A percentile compares a stretch with the other conserved stretches of the same genome.
phyloP scores from a whole-genome alignment of 2,329 filamentous ascomycete genomes.

The Aureobasidium zeae region DNA sequence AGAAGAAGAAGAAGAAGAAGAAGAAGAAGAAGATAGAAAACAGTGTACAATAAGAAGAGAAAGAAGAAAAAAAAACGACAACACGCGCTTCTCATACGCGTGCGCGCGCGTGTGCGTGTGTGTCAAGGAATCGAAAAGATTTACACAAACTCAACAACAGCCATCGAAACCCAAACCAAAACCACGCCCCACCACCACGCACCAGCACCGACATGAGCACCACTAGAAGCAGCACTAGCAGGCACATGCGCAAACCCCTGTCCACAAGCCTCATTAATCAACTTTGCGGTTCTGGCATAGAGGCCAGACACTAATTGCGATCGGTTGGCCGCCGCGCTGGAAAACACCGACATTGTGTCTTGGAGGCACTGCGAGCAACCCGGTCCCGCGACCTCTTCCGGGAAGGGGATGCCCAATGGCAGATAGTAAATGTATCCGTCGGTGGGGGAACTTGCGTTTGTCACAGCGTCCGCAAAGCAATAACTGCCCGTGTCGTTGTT shows the following conservation, averaged over 20 bases:
- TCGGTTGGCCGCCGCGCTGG: conserved; percentile 56
- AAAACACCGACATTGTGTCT: conserved; percentile 74
- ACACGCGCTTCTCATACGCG: too few species aligned
- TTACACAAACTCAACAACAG: too few species aligned
- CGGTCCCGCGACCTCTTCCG: conserved; percentile 56
- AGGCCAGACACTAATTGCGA: conserved; percentile 57
- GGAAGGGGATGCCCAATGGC: conserved; percentile 65
- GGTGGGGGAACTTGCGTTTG: conserved; percentile 59
- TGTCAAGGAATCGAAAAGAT: too few species aligned
- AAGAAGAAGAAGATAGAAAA: too few species aligned
- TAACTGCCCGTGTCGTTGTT: conserved; percentile 47
- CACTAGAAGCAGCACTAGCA: conserved; percentile 43
- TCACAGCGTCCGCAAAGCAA: conserved; percentile 79
- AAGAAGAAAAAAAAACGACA: too few species aligned
- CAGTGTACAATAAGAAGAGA: too few species aligned
- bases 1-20: too few species aligned
- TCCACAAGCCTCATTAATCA: conserved; percentile 61
- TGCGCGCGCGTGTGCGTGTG: not conserved
- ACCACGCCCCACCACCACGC: too few species aligned
- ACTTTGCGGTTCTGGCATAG: conserved; percentile 61
- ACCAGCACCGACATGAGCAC: too few species aligned
- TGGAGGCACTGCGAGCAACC: conserved; percentile 67
- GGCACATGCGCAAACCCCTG: too few species aligned
- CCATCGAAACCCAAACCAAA: too few species aligned
- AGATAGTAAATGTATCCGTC: conserved; percentile 80